Percentiles rank a stretch among this genome's conserved stretches.
These are phyloP conservation scores for Gnaphalium uliginosum DNA, from an alignment of 129 eudicot species.

Conservation along the genomic window DNA sequence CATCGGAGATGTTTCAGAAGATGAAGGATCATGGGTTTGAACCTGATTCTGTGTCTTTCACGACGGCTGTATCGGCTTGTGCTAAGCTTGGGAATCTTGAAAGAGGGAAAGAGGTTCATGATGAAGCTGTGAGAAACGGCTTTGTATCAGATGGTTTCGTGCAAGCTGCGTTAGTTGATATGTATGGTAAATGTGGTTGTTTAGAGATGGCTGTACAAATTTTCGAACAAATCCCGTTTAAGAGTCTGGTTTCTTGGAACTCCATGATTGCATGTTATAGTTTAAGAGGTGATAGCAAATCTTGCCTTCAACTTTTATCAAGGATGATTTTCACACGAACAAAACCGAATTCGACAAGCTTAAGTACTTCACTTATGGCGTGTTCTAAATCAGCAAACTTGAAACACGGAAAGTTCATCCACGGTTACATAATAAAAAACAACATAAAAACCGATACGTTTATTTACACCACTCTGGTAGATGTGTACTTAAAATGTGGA, in stretches of 20 bases:
- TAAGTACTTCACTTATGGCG: conserved; percentile 31
- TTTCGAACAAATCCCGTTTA: conserved; percentile 21
- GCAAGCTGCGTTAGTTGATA: conserved; percentile 38
- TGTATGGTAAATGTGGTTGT: conserved; percentile 41
- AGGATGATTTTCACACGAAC: conserved; percentile 22
- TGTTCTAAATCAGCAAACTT: conserved; percentile 38
- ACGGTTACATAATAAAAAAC: conserved; percentile 35
- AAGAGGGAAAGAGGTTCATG: conserved; percentile 26
- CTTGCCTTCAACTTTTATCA: conserved; percentile 32
- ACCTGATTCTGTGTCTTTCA: conserved; percentile 36
- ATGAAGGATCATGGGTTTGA: conserved; percentile 38
- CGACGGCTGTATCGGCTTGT: conserved; percentile 28
- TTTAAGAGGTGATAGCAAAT: conserved; percentile 36
- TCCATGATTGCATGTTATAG: conserved; percentile 38
- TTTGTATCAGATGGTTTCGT: conserved; percentile 24
- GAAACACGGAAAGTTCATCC: conserved; percentile 33
- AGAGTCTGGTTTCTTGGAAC: conserved; percentile 42
- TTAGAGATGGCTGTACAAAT: conserved; percentile 32
- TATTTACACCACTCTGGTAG: conserved; percentile 31
- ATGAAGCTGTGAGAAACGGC: conserved; percentile 26
- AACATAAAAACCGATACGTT: conserved; percentile 27
- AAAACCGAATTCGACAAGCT: conserved; percentile 28
- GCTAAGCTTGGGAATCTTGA: conserved; percentile 33
- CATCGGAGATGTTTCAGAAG: conserved; percentile 24
- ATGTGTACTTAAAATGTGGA: conserved; percentile 39